A percentile compares a stretch with the other conserved stretches of the same genome.
phyloP scores from a whole-genome alignment of 495 filamentous ascomycete genomes.

The Penicillium longicatenatum region DNA sequence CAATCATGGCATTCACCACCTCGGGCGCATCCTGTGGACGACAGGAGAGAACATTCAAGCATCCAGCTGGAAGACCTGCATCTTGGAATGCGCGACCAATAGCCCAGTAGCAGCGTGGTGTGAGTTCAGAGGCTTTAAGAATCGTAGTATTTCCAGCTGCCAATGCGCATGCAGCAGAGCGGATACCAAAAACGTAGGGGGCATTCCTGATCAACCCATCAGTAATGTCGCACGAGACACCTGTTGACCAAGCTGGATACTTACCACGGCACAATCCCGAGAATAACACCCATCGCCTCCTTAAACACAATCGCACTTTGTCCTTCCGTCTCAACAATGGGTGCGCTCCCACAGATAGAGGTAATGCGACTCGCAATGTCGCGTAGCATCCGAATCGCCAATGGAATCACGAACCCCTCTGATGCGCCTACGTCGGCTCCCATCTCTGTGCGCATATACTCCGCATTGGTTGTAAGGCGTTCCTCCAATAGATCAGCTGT shows the following conservation, averaged over 20 bases:
- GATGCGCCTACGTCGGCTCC: conserved; percentile 54
- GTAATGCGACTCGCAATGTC: conserved; percentile 73
- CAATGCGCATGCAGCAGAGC: conserved; percentile 71
- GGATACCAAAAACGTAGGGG: conserved; percentile 66
- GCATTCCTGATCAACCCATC: conserved; percentile 51
- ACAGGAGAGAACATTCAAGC: conserved; percentile 55
- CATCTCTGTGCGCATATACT: conserved; percentile 72
- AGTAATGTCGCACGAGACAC: not conserved
- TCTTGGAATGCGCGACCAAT: conserved; percentile 68
- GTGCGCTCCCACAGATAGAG: conserved; percentile 64
- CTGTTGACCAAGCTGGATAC: conserved; percentile 4
- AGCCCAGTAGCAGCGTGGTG: conserved; percentile 72
- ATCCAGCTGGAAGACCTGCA: conserved; percentile 66
- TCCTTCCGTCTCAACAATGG: conserved; percentile 54
- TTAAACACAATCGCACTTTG: conserved; percentile 67
- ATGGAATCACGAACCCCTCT: conserved; percentile 59
- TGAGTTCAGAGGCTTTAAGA: conserved; percentile 73
- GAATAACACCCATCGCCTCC: conserved; percentile 79
- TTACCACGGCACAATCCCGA: conserved; percentile 84
- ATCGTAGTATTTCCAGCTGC: conserved; percentile 81
- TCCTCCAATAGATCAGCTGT: conserved; percentile 68
- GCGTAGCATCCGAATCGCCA: conserved; percentile 59
- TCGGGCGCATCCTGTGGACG: conserved; percentile 53
- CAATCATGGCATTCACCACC: conserved; percentile 58
- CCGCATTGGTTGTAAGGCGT: conserved; percentile 57